Evolutionary conservation across 805 yeast species (phyloP).

Genomic region (Candida schatavii): DNA sequence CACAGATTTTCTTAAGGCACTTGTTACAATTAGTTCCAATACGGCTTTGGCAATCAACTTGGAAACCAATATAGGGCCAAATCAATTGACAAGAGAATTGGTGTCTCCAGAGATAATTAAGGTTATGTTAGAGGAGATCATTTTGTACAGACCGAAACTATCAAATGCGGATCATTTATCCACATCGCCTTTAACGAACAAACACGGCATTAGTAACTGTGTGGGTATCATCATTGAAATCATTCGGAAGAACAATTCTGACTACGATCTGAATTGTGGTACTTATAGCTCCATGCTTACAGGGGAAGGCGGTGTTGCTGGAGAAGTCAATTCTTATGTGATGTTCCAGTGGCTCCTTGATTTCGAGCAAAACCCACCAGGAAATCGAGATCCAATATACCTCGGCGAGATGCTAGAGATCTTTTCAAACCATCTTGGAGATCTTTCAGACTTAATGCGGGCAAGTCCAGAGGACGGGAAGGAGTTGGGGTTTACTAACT

Average conservation of each 20-base stretch:
- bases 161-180: conserved; percentile 2
- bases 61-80: conserved; percentile 93
- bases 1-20: conserved; percentile 91
- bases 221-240: conserved; percentile 94
- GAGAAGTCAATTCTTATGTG: conserved; percentile 39
- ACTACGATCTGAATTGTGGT: conserved; percentile 88
- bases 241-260: conserved; percentile 93
- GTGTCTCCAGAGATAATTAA: conserved; percentile 72
- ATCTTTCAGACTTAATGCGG: conserved; percentile 59
- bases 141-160: conserved; percentile 30
- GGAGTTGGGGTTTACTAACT: conserved; percentile 87
- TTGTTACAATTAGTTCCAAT: conserved; percentile 90
- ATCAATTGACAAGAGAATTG: conserved; percentile 85
- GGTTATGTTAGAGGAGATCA: conserved; percentile 71
- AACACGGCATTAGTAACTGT: conserved; percentile 88
- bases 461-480: conserved; percentile 7
- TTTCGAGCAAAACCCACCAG: conserved; percentile 85
- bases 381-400: conserved; percentile 88
- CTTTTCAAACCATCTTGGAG: conserved; percentile 71
- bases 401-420: conserved; percentile 79
- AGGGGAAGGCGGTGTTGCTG: conserved; percentile 21
- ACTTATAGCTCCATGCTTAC: conserved; percentile 61
- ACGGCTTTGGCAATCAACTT: conserved; percentile 67
- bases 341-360: conserved; percentile 46
- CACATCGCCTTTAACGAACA: conserved; percentile 42